These are phyloP conservation scores for Exophiala lecanii-corni DNA, from an alignment of 2,329 filamentous ascomycete species.

Conservation along the genomic window DNA sequence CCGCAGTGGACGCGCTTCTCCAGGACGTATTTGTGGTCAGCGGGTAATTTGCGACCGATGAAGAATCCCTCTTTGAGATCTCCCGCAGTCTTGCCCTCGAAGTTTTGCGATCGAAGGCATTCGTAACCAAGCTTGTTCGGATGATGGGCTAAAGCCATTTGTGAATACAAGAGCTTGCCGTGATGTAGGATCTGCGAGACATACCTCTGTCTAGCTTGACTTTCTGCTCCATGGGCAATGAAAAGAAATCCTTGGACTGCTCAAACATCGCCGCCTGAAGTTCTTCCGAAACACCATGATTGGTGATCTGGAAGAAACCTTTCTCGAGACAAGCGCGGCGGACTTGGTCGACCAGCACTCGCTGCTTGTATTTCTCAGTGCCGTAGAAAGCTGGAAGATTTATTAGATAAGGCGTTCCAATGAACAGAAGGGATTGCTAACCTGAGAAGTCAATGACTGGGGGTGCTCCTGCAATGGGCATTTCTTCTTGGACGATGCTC, in stretches of 20 bases:
- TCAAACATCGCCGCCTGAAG: slow-evolving; percentile 41
- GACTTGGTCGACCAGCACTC: slow-evolving; percentile 31
- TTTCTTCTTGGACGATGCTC: not conserved
- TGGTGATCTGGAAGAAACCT: slow-evolving; percentile 52
- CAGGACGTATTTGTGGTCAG: slow-evolving; percentile 20
- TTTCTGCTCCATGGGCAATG: slow-evolving; percentile 32
- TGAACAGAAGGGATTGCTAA: not conserved
- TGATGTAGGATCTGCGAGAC: no score
- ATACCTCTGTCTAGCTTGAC: slow-evolving; percentile 26
- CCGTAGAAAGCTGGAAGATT: slow-evolving; percentile 3
- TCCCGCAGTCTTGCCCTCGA: slow-evolving; percentile 24
- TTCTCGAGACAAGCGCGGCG: slow-evolving; percentile 42
- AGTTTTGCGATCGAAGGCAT: slow-evolving; percentile 27
- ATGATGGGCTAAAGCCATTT: slow-evolving; percentile 10
- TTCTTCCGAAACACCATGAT: slow-evolving; percentile 41
- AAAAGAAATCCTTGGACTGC: slow-evolving; percentile 45
- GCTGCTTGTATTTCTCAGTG: not conserved
- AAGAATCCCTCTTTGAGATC: slow-evolving; percentile 31
- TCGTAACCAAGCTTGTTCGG: slow-evolving; percentile 27
- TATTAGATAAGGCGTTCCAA: not conserved
- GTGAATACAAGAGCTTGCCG: no score
- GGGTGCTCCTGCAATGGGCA: not conserved
- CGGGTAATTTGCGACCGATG: slow-evolving; percentile 23
- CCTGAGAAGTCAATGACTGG: slow-evolving; percentile 2
- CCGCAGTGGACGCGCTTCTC: slow-evolving; percentile 24